Percentiles rank a stretch among this genome's conserved stretches.
phyloP scores from a whole-genome alignment of 768 basidiomycete species.

The Asterophora parasitica region DNA sequence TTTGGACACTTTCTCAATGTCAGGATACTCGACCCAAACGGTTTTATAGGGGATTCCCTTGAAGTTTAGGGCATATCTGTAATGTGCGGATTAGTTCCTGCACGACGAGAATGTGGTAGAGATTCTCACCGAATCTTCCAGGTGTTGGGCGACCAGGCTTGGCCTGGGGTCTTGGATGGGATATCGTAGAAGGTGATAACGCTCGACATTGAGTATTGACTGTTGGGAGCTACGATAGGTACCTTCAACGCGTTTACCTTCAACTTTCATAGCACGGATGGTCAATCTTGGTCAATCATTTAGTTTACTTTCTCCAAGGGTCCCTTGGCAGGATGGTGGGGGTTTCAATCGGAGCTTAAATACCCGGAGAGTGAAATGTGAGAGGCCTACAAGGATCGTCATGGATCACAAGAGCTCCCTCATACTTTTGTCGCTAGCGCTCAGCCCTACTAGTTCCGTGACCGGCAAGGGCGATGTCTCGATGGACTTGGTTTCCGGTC shows the following conservation, averaged over 20 bases:
- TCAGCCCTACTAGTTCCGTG: too few relatives aligned
- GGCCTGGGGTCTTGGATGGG: constrained; percentile 24
- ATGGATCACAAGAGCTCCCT: too few relatives aligned
- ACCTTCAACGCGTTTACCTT: constrained; percentile 1
- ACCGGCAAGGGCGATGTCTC: too few relatives aligned
- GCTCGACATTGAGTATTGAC: constrained; percentile 8
- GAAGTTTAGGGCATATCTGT: constrained; percentile 21
- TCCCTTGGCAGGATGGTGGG: too few relatives aligned
- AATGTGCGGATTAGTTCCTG: neutral
- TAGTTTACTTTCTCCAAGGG: too few relatives aligned
- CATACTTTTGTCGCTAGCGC: too few relatives aligned
- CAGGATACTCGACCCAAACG: constrained; percentile 35
- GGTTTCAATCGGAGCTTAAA: too few relatives aligned
- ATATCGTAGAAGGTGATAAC: constrained; percentile 43
- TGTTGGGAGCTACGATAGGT: neutral
- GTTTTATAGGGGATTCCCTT: constrained; percentile 35
- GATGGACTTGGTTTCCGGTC: too few relatives aligned
- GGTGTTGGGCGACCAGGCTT: constrained; percentile 41
- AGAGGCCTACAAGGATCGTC: too few relatives aligned
- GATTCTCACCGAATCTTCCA: constrained; percentile 38
- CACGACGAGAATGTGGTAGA: neutral
- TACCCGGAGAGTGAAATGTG: too few relatives aligned
- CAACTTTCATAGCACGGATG: too few relatives aligned
- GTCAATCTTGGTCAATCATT: too few relatives aligned
- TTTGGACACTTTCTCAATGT: constrained; percentile 30